phyloP scores from a whole-genome alignment of 2,329 filamentous ascomycete genomes.

The Raffaelea deltoideospora region DNA sequence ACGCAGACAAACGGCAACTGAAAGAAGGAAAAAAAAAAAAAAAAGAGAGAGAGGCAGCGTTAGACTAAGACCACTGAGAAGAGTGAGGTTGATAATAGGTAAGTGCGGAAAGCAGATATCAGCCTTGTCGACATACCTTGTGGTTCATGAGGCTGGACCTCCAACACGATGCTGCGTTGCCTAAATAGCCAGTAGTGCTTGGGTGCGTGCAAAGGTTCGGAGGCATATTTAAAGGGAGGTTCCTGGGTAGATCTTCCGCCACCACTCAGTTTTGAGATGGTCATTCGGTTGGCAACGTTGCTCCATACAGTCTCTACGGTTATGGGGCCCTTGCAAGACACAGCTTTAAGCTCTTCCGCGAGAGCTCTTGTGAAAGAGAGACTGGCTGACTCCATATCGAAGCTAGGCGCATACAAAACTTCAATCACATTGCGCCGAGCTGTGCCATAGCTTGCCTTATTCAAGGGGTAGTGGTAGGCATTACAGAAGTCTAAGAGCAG shows the following conservation, averaged over 20 bases:
- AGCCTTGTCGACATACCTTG: too few relatives aligned
- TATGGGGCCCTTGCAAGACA: neutral
- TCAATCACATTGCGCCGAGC: conserved; percentile 7
- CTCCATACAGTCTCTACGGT: conserved; percentile 2
- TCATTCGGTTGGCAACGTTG: conserved; percentile 5
- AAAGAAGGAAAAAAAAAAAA: neutral
- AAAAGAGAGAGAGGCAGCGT: neutral
- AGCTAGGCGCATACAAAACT: conserved; percentile 5
- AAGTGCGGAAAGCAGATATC: neutral
- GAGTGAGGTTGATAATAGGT: neutral
- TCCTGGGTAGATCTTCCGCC: conserved; percentile 9
- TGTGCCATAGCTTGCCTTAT: conserved; percentile 1
- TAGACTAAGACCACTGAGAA: neutral
- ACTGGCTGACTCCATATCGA: conserved; percentile 1
- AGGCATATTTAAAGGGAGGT: neutral
- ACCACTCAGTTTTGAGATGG: conserved; percentile 3
- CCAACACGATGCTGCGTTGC: conserved; percentile 8
- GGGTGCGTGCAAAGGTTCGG: conserved; percentile 6
- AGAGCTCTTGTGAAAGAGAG: conserved; percentile 7
- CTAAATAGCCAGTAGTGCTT: conserved; percentile 7
- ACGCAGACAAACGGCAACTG: conserved; percentile 10
- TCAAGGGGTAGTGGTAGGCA: conserved; percentile 4
- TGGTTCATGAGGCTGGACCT: conserved; percentile 4
- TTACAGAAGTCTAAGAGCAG: conserved; percentile 8
- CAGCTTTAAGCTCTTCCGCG: conserved; percentile 6